Conservation (phyloP, 768 basidiomycete species). For the Podaxis carcinomalis region DNA sequence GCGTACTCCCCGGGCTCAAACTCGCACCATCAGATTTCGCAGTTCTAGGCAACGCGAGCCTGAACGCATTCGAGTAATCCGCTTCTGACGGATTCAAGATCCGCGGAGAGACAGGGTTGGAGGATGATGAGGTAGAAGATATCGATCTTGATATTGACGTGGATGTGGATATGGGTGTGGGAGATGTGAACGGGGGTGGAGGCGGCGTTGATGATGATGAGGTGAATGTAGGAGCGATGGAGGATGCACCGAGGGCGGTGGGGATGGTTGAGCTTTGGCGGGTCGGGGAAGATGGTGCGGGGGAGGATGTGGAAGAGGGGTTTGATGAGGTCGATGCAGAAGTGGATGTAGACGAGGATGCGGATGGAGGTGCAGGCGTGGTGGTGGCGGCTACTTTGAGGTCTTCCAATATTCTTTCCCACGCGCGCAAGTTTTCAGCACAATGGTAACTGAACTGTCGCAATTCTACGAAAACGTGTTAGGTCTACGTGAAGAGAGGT, state of each 20-base stretch:
- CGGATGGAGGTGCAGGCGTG: not conserved
- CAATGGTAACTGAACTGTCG: constrained; percentile 6
- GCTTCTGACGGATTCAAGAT: not conserved
- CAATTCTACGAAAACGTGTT: not conserved
- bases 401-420: constrained; percentile 5
- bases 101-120: constrained; percentile 6
- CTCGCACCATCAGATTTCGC: not conserved
- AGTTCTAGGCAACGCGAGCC: constrained; percentile 1
- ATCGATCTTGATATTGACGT: not conserved
- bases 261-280: not conserved
- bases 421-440: constrained; percentile 8
- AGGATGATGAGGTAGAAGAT: not conserved
- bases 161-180: not conserved
- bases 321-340: not conserved
- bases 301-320: not conserved
- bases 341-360: not conserved
- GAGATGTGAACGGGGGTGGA: not conserved
- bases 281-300: not conserved
- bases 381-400: not conserved
- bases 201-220: not conserved
- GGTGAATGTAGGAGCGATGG: not conserved
- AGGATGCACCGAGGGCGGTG: not conserved
- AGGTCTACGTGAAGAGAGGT: no score
- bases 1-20: not conserved
- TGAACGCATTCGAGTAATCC: constrained; percentile 8